Evolutionary conservation across 140 eudicot species (phyloP).

Genomic region (Ambrosia hybrid): DNA sequence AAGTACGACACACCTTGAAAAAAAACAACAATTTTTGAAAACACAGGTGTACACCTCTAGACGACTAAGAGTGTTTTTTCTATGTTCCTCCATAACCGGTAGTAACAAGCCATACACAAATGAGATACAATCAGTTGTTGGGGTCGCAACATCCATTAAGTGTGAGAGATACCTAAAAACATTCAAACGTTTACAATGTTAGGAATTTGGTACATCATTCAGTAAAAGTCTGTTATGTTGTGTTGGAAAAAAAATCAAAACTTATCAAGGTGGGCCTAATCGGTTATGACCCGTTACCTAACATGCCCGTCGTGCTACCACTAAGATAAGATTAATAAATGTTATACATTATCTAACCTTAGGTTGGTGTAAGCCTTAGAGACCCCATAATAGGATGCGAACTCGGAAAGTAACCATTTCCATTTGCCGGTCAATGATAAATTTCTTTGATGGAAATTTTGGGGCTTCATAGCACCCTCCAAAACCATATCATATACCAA

Average conservation of each 20-base stretch:
- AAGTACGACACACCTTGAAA: constrained; percentile 49
- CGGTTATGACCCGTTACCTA: neutral
- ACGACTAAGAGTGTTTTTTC: constrained; percentile 61
- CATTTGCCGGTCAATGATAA: too few relatives aligned
- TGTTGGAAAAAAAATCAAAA: neutral
- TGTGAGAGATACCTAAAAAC: constrained; percentile 66
- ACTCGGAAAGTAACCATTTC: constrained; percentile 16
- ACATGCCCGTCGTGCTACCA: neutral
- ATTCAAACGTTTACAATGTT: neutral
- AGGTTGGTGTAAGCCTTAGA: constrained; percentile 74
- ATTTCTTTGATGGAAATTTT: too few relatives aligned
- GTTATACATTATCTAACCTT: constrained; percentile 35
- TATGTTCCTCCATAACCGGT: constrained; percentile 59
- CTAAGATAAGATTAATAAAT: neutral
- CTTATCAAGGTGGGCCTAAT: too few relatives aligned
- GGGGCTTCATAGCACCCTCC: too few relatives aligned
- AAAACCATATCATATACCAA: too few relatives aligned
- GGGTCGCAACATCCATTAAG: constrained; percentile 91
- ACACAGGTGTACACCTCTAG: constrained; percentile 54
- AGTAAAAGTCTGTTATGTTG: too few relatives aligned
- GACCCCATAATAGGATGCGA: constrained; percentile 78
- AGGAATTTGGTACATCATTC: too few relatives aligned
- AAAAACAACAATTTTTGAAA: constrained; percentile 1
- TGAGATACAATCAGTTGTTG: constrained; percentile 76
- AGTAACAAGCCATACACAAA: constrained; percentile 60